phyloP scores from a whole-genome alignment of 2,329 filamentous ascomycete genomes.

The Fonsecaea monophora region DNA sequence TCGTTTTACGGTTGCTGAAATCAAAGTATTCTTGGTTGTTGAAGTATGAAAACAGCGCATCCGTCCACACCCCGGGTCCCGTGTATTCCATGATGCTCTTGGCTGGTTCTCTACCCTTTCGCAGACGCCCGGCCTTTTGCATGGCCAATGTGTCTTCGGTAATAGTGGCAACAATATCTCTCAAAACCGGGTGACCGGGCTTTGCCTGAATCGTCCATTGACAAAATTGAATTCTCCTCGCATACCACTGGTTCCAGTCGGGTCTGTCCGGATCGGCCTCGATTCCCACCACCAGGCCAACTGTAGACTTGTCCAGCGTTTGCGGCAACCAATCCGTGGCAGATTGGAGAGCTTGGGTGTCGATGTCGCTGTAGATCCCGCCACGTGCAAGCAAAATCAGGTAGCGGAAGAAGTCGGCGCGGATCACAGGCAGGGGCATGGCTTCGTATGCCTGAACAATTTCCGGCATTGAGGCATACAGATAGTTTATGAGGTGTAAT shows the following conservation, averaged over 20 bases:
- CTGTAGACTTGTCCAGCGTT: constrained; percentile 73
- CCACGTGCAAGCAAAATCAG: constrained; percentile 77
- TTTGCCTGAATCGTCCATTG: constrained; percentile 99
- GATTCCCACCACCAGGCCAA: constrained; percentile 91
- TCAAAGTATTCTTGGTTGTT: constrained; percentile 91
- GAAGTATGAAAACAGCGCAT: constrained; percentile 88
- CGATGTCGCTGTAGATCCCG: constrained; percentile 89
- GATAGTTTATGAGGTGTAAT: constrained; percentile 77
- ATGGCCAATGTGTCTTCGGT: constrained; percentile 79
- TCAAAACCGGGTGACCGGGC: constrained; percentile 87
- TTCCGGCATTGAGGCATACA: constrained; percentile 83
- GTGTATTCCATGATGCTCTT: constrained; percentile 91
- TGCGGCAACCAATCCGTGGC: constrained; percentile 87
- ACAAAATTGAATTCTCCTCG: constrained; percentile 94
- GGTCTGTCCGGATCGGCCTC: constrained; percentile 92
- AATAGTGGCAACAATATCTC: constrained; percentile 85
- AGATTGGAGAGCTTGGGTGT: constrained; percentile 83
- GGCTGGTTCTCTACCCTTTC: constrained; percentile 62
- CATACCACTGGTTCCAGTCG: constrained; percentile 97
- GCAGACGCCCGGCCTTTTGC: constrained; percentile 71
- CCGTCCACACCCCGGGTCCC: constrained; percentile 93
- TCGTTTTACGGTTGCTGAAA: constrained; percentile 67
- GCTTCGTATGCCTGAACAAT: constrained; percentile 77
- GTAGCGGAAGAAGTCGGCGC: constrained; percentile 80
- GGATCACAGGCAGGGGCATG: constrained; percentile 75